Evolutionary conservation across 208 protist species (phyloP), one percentile per base, ranked within the genome.

Genomic region (Crithidia bombi): DNA sequence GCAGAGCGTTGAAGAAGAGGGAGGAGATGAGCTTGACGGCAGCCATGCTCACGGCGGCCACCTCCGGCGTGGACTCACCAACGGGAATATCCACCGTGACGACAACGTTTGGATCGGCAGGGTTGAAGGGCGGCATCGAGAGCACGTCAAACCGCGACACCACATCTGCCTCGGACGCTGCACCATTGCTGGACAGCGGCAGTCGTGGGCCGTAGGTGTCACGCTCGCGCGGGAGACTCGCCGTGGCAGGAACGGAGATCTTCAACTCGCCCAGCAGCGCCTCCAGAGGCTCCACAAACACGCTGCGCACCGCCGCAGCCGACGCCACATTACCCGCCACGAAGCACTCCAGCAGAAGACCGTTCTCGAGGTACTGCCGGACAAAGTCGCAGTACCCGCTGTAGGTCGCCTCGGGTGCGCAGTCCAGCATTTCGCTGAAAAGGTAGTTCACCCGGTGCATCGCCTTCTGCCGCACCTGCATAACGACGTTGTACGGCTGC

Each of bases 1-100:
- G 84, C 30, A 97, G 82, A 0, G 71, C 64, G 39, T 82, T 75
- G 75, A 94, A 95, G 68, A 93, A 97, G 19, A 47, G 55, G 35
- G 86, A 83, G 15, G 75, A 83, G 25, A 92, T 39, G 12, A 96
- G 65, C 39, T 74, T 73, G 36, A 77, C 46, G 3, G 78, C 72
- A 32, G 70, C 67, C 32, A 75, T 65, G 36, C 65, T 80, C 23
- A 91, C 65, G 30, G 76, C 84, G 1, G 57, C 49, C n/a, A 67
- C 47, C 30, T 50, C 26, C 55, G 88, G 73, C 17, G 77, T 90
- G 26, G 73, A 58, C n/a, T 81, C 72, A n/a, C 87, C 90, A 51
- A 85, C 25, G 41, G 76, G 78, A 59, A 96, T 64, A 63, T 82
- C 64, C 54, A 92, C 38, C 15, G 83, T 25, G 17, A 90, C 82